Conservation (phyloP, 1,284 basidiomycete genomes). For the Boletellus dicymbophilus region DNA sequence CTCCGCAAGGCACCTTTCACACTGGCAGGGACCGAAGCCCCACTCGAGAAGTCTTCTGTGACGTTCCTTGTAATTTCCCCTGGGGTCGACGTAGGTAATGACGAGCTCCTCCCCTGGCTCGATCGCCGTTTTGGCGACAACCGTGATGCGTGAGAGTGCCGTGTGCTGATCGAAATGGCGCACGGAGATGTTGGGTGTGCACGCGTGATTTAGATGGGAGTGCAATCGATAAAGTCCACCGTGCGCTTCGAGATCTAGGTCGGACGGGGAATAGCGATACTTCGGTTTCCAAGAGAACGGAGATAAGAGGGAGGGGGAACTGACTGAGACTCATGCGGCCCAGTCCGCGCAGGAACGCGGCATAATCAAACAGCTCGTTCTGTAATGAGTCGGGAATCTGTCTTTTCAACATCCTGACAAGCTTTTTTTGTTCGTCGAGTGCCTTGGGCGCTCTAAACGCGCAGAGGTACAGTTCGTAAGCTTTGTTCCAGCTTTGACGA, state of each 20-base stretch:
- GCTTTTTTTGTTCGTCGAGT: conserved; percentile 54
- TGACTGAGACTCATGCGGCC: conserved; percentile 83
- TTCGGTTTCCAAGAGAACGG: not conserved
- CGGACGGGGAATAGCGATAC: conserved; percentile 1
- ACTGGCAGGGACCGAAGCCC: conserved; percentile 76
- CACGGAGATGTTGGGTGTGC: conserved; percentile 76
- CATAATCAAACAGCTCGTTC: conserved; percentile 69
- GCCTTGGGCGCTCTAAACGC: conserved; percentile 58
- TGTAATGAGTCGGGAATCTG: conserved; percentile 54
- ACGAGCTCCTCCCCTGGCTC: conserved; percentile 73
- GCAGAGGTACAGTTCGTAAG: conserved; percentile 54
- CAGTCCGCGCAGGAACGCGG: conserved; percentile 72
- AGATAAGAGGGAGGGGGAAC: conserved; percentile 24
- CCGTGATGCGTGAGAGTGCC: conserved; percentile 66
- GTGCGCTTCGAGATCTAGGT: conserved; percentile 78
- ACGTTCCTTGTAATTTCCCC: conserved; percentile 51
- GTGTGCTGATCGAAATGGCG: conserved; percentile 68
- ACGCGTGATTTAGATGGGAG: conserved; percentile 86
- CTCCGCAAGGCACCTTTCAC: conserved; percentile 66
- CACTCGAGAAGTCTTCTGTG: conserved; percentile 64
- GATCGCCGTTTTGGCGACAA: conserved; percentile 71
- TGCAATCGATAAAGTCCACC: conserved; percentile 88
- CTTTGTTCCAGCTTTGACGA: conserved; percentile 61
- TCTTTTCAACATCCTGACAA: conserved; percentile 57
- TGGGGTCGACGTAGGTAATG: conserved; percentile 80